These are phyloP conservation scores for Spathaspora passalidarum DNA, from an alignment of 805 yeast species.

Conservation along the genomic window DNA sequence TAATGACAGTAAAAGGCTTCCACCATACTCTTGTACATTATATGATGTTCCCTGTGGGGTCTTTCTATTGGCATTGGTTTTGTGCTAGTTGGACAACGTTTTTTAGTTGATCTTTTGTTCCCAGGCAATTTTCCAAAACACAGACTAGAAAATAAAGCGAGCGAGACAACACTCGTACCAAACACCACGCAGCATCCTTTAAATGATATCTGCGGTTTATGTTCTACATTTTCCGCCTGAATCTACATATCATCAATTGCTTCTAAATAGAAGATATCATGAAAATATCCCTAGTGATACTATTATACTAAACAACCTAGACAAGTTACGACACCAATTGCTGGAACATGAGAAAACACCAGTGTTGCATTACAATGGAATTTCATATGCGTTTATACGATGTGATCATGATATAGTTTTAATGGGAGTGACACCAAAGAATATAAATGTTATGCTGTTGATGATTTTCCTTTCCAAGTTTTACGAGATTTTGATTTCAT, in stretches of 20 bases:
- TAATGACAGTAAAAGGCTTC: too few species aligned
- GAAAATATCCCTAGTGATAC: constrained; percentile 26
- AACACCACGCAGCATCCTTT: background rate
- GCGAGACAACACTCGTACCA: too few species aligned
- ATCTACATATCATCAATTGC: constrained; percentile 22
- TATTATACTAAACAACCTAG: constrained; percentile 23
- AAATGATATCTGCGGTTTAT: constrained; percentile 39
- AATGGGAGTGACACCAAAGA: constrained; percentile 40
- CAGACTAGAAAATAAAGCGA: too few species aligned
- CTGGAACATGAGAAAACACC: constrained; percentile 34
- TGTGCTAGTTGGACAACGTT: too few species aligned
- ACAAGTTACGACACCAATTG: constrained; percentile 18
- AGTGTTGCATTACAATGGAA: constrained; percentile 44
- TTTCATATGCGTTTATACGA: constrained; percentile 52
- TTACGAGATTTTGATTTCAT: constrained; percentile 25
- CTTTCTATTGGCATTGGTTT: too few species aligned
- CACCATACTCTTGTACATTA: too few species aligned
- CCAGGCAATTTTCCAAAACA: too few species aligned
- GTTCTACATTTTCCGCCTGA: constrained; percentile 28
- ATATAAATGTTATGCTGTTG: constrained; percentile 57
- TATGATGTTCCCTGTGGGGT: too few species aligned
- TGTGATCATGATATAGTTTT: constrained; percentile 43
- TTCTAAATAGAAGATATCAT: constrained; percentile 33
- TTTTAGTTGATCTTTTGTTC: too few species aligned
- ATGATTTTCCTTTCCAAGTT: constrained; percentile 51